phyloP scores from a whole-genome alignment of 495 filamentous ascomycete species.

The Penicillium cinerascens region DNA sequence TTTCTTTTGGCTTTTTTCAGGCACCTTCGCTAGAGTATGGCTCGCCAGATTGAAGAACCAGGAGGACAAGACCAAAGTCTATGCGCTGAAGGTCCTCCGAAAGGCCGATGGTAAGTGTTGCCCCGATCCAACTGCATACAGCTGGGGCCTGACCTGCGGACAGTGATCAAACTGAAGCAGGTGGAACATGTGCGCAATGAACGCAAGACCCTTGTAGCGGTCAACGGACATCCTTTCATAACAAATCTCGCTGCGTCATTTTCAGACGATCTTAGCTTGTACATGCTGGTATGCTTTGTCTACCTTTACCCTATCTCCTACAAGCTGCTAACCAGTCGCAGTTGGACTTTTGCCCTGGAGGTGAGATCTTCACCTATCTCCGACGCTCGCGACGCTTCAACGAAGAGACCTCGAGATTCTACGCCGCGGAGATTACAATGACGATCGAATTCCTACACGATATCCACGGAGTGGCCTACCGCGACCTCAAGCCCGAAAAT shows the following conservation, averaged over 20 bases:
- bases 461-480: conserved; percentile 77
- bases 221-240: conserved; percentile 92
- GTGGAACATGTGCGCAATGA: conserved; percentile 97
- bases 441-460: conserved; percentile 93
- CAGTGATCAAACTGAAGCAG: conserved; percentile 94
- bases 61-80: conserved; percentile 67
- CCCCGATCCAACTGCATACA: background rate
- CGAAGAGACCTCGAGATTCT: conserved; percentile 82
- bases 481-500: conserved; percentile 96
- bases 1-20: conserved; percentile 43
- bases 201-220: conserved; percentile 78
- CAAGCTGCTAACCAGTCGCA: conserved; percentile 30
- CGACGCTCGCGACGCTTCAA: conserved; percentile 82
- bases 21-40: conserved; percentile 95
- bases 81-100: conserved; percentile 88
- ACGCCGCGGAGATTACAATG: conserved; percentile 91
- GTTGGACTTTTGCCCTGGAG: conserved; percentile 89
- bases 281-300: conserved; percentile 70
- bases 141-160: conserved; percentile 9
- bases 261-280: conserved; percentile 81
- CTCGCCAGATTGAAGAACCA: conserved; percentile 65
- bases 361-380: conserved; percentile 93
- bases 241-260: conserved; percentile 88
- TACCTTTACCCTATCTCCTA: background rate
- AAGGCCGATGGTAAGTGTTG: conserved; percentile 67